Percentiles rank a stretch among this genome's conserved stretches.
phyloP scores from a whole-genome alignment of 1,139 yeast species.

The Sporopachydermia cereana region DNA sequence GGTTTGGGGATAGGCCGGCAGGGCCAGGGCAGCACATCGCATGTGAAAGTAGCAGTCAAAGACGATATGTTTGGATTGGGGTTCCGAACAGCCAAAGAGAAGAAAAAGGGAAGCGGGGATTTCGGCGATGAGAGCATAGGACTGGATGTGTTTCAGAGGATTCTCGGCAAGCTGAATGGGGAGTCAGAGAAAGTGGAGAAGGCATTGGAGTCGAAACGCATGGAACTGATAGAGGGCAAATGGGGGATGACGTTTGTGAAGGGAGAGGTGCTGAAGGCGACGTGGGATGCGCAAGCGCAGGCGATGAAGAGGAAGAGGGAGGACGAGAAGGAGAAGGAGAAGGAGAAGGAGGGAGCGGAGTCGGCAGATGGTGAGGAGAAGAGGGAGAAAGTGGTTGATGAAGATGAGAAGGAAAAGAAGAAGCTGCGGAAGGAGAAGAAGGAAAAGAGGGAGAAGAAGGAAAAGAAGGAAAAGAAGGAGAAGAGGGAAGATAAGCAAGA shows the following conservation, averaged over 20 bases:
- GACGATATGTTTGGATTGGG: slow-evolving; percentile 83
- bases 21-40: slow-evolving; percentile 50
- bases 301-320: slow-evolving; percentile 25
- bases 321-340: slow-evolving; percentile 22
- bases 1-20: slow-evolving; percentile 78
- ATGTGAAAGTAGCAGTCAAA: slow-evolving; percentile 71
- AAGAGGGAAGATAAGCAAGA: slow-evolving; percentile 16
- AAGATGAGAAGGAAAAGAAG: slow-evolving; percentile 23
- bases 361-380: slow-evolving; percentile 18
- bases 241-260: slow-evolving; percentile 82
- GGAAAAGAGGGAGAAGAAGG: slow-evolving; percentile 22
- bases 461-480: slow-evolving; percentile 18
- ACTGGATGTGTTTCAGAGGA: slow-evolving; percentile 82
- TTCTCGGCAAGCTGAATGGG: slow-evolving; percentile 78
- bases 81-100: slow-evolving; percentile 52
- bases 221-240: slow-evolving; percentile 61
- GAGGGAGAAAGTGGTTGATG: slow-evolving; percentile 21
- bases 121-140: slow-evolving; percentile 76
- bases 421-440: slow-evolving; percentile 21
- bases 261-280: slow-evolving; percentile 74
- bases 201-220: slow-evolving; percentile 55
- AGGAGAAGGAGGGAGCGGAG: slow-evolving; percentile 19
- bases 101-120: slow-evolving; percentile 21
- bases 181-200: slow-evolving; percentile 46
- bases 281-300: slow-evolving; percentile 59